Evolutionary conservation across 2,329 filamentous ascomycete genomes (phyloP), one percentile per base, ranked within the genome.

Genomic region (Fusarium sp.): DNA sequence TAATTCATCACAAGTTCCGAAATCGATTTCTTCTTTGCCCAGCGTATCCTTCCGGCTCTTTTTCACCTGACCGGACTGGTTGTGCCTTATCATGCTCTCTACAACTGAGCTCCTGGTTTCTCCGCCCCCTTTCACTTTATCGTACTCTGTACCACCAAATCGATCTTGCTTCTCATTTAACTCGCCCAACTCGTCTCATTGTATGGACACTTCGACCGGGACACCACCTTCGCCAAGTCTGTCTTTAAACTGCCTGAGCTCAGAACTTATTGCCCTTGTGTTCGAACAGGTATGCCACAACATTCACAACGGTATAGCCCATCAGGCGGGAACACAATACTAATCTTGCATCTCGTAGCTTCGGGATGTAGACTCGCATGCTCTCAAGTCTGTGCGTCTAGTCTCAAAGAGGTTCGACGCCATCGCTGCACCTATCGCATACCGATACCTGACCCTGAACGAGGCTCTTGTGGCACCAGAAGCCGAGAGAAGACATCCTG

Each of bases 391-490:
- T 37, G 73, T 76, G 53, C 80, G 82, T n/a, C 69, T 76, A 50
- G 69, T 81, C 23, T 84, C 80, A 38, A 77, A 70, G 51, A 76
- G 79, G 34, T 78, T 84, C 46, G 74, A 83, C 55, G 75, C 76
- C 16, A 79, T 84, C 40, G 77, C 79, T 38, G 82, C 78, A 12
- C 83, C 83, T 1, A 78, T 84, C 23, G 71, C 76, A 38, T 85
- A 84, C 69, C 77, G 77, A 33, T 75, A 72, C 10, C 56, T 85
- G 23, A 70, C 70, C 2, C 68, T 85, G 20, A 83, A 80, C 51
- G 72, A 77, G 41, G 60, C 66, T 37, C 77, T 84, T 13, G 75
- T 83, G 47, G 72, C 74, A 12, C 72, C 73, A 8, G 72, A 77
- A 50, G 77, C 78, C n/a, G 76, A 79, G 40, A 66, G 58, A 15